Evolutionary conservation across 257 asterid species (phyloP), one percentile per base, ranked within the genome.

Genomic region (Plectranthus barbatus): DNA sequence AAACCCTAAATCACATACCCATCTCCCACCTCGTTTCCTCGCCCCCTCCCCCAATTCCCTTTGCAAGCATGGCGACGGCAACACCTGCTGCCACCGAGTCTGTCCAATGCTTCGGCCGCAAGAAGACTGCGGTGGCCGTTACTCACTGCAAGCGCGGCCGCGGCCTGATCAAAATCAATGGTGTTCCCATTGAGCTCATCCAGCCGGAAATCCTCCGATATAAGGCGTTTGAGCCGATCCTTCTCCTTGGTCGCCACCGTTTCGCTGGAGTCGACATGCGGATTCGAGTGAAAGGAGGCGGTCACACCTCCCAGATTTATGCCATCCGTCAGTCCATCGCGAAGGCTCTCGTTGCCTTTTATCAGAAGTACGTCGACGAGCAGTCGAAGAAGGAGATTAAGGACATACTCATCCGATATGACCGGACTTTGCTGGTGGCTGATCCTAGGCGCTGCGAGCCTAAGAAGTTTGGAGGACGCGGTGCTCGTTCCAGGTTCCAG

Each of bases 41-140:
- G 56, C 46, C 54, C 31, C 33, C 54, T 7, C 7, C 23, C 49
- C 56, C 29, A 23, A 3, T 6, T 7, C 19, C 29, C 11, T 10
- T 9, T 19, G 6, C 62, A 60, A 47, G 23, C 68, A 85, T 83
- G 90, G 82, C 87, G 58, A 47, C 88, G 29, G 45, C 79, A 9
- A 60, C 70, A 4, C 9, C 69, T 1, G 39, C 69, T 26, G 14
- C 62, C 19, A 65, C 55, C 5, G 83, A 81, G 61, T 82, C 87
- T 7, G 92, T 86, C 14, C 90, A 84, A 12, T 86, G 95, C 70
- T 86, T 84, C 57, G 95, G 95, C 29, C 86, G 92, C 4, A 86
- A 86, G 87, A 86, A 86, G 60, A 86, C 92, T 4, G 92, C 90
- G 23, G 92, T 86, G 7, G 92, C 95, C 21, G 95, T 86, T 7